Conservation (phyloP, 73 alveolate genomes). For the Paramecium caudatum region DNA sequence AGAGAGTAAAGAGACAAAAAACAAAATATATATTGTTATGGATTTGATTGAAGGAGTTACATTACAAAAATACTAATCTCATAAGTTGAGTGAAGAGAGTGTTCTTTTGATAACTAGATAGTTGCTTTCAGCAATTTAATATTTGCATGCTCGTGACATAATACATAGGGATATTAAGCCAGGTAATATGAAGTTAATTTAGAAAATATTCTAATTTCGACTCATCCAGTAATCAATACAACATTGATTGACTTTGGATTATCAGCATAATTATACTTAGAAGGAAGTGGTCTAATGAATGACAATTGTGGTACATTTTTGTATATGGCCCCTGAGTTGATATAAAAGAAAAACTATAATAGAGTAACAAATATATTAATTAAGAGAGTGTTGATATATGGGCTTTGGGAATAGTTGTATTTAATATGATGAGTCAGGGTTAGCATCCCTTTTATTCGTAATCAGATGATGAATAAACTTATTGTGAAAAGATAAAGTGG, state of each 20-base stretch:
- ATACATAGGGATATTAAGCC: conserved; percentile 45
- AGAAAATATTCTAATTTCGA: conserved; percentile 53
- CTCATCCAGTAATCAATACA: background rate
- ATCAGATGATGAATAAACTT: background rate
- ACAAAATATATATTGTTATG: conserved; percentile 9
- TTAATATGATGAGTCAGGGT: conserved; percentile 5
- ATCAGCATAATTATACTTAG: background rate
- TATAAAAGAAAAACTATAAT: conserved; percentile 79
- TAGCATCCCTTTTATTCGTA: conserved; percentile 5
- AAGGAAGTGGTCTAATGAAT: conserved; percentile 40
- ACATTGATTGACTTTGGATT: conserved; percentile 54
- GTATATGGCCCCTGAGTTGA: conserved; percentile 86
- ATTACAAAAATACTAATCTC: background rate
- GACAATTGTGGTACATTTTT: conserved; percentile 85
- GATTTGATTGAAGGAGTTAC: conserved; percentile 47
- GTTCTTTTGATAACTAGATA: background rate
- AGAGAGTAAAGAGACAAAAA: conserved; percentile 37
- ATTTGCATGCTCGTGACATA: background rate
- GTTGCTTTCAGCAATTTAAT: background rate
- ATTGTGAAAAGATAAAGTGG: background rate
- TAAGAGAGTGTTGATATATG: conserved; percentile 33
- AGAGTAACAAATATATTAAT: background rate
- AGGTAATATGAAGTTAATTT: background rate
- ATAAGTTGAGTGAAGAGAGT: background rate
- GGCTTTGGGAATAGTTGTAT: conserved; percentile 34